A percentile compares a stretch with the other conserved stretches of the same genome.
Conservation (phyloP, 176 grass and related monocot species). For the Secale cereale region DNA sequence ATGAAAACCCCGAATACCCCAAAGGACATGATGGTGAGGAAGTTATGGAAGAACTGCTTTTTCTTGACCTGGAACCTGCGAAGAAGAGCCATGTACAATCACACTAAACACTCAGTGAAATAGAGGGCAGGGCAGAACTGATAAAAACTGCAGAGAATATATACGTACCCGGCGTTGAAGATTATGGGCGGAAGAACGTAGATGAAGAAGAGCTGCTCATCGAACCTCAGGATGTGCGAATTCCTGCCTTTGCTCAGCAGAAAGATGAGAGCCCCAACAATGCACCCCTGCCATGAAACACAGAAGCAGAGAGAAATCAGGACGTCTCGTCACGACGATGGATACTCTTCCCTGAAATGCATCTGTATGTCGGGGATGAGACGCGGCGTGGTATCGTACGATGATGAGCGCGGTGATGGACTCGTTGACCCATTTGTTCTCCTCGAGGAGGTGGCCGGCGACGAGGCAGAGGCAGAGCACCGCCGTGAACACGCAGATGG, state of each 20-base stretch:
- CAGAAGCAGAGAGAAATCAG: neutral
- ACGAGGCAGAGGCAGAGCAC: conserved; percentile 78
- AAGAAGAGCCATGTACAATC: neutral
- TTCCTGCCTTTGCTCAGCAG: conserved; percentile 57
- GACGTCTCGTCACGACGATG: no score
- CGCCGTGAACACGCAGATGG: conserved; percentile 70
- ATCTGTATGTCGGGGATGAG: neutral
- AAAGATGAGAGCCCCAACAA: conserved; percentile 61
- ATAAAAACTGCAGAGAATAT: neutral
- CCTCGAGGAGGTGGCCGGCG: conserved; percentile 65
- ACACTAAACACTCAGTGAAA: neutral
- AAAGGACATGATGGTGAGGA: conserved; percentile 92
- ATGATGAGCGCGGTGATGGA: conserved; percentile 70
- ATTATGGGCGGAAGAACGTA: conserved; percentile 88
- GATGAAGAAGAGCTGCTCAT: conserved; percentile 93
- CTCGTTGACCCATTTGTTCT: conserved; percentile 83
- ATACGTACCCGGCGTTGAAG: conserved; percentile 78
- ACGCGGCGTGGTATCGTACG: conserved; percentile 15
- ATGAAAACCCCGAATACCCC: conserved; percentile 82
- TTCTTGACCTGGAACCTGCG: conserved; percentile 93
- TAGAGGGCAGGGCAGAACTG: neutral
- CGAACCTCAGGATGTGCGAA: conserved; percentile 79
- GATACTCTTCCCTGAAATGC: neutral
- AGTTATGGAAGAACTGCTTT: conserved; percentile 94
- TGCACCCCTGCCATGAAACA: conserved; percentile 46